These are phyloP conservation scores for Taiwanofungus camphoratus DNA, from an alignment of 1,284 basidiomycete species.

Conservation along the genomic window DNA sequence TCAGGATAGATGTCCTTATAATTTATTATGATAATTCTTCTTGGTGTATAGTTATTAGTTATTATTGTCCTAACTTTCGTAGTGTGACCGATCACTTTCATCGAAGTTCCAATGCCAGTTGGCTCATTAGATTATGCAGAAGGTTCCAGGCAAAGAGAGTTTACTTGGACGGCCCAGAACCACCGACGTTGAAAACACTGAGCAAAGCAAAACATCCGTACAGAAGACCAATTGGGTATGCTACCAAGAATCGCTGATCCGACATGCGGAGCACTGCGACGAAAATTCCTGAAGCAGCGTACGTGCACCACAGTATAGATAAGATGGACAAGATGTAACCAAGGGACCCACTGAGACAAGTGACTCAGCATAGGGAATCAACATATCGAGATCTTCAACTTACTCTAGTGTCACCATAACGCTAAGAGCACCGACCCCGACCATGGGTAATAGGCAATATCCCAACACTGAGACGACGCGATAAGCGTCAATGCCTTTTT, in stretches of 20 bases:
- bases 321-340: constrained; percentile 80
- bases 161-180: constrained; percentile 22
- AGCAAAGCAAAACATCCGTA: constrained; percentile 91
- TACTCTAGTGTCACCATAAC: constrained; percentile 88
- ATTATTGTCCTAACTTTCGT: too few species aligned
- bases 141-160: too few species aligned
- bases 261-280: constrained; percentile 92
- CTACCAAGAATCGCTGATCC: constrained; percentile 87
- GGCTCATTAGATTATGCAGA: too few species aligned
- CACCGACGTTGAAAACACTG: constrained; percentile 70
- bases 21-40: too few species aligned
- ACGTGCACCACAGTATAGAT: constrained; percentile 92
- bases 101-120: too few species aligned
- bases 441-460: constrained; percentile 96
- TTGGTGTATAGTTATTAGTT: too few species aligned
- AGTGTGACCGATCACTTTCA: too few species aligned
- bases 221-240: constrained; percentile 87
- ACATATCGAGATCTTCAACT: constrained; percentile 30
- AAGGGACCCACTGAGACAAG: constrained; percentile 55
- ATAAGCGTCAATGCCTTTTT: constrained; percentile 93
- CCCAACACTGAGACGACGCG: constrained; percentile 94
- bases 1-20: too few species aligned
- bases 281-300: constrained; percentile 91
- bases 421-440: constrained; percentile 88
- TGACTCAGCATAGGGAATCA: constrained; percentile 13